phyloP scores from a whole-genome alignment of 1,284 basidiomycete genomes.

The Thecaphora thlaspeos region DNA sequence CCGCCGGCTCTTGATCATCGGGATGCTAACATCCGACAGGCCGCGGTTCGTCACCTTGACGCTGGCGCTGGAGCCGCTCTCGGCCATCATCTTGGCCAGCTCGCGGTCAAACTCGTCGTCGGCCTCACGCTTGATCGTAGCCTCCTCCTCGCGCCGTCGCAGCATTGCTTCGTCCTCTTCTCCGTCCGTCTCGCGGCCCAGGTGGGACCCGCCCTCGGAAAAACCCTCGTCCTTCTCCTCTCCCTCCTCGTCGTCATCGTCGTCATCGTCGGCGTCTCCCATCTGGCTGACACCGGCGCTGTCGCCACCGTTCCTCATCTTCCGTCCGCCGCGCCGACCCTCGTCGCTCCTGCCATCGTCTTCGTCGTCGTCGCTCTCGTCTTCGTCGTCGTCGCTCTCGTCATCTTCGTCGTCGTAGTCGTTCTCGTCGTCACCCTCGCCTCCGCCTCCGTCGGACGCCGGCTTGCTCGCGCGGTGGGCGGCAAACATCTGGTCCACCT shows the following conservation, averaged over 20 bases:
- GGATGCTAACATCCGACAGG: conserved; percentile 19
- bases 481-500: conserved; percentile 84
- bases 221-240: conserved; percentile 12
- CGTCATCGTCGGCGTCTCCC: conserved; percentile 28
- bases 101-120: conserved; percentile 93
- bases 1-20: conserved; percentile 9
- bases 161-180: conserved; percentile 20
- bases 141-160: conserved; percentile 58
- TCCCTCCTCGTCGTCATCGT: conserved; percentile 9
- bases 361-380: conserved; percentile 55
- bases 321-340: conserved; percentile 60
- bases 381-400: conserved; percentile 27
- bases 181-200: conserved; percentile 13
- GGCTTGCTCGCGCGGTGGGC: conserved; percentile 35
- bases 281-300: conserved; percentile 5
- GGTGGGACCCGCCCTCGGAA: neutral
- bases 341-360: conserved; percentile 68
- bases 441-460: conserved; percentile 3
- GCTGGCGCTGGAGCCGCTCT: conserved; percentile 56
- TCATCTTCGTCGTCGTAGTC: conserved; percentile 14
- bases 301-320: conserved; percentile 67
- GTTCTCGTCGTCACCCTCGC: conserved; percentile 6
- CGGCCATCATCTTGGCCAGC: conserved; percentile 84
- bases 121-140: conserved; percentile 68
- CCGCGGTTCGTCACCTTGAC: conserved; percentile 1